Evolutionary conservation across 108 stramenopile genomes (phyloP).

Genomic region (Discostella stelligeroides): DNA sequence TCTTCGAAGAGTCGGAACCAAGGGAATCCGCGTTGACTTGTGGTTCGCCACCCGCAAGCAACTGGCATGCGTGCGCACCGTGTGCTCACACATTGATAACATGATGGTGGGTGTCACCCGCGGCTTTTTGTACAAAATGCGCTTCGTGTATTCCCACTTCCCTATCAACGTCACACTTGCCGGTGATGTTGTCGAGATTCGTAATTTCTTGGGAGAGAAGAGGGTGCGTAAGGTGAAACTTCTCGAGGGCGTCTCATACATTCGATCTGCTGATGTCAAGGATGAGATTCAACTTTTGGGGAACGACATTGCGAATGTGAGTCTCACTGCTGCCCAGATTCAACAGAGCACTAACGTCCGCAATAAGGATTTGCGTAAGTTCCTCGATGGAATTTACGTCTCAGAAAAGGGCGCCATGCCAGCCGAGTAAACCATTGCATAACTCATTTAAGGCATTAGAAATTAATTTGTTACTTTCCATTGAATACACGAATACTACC

Average conservation of each 20-base stretch:
- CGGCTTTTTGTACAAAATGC: conserved; percentile 99
- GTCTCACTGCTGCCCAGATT: conserved; percentile 94
- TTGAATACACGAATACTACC: neutral
- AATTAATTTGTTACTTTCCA: conserved; percentile 1
- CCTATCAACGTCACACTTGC: conserved; percentile 96
- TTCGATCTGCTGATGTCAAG: conserved; percentile 94
- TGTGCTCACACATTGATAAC: conserved; percentile 99
- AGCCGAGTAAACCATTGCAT: conserved; percentile 49
- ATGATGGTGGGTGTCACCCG: conserved; percentile 98
- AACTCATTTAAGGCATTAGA: conserved; percentile 30
- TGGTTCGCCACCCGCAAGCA: conserved; percentile 99
- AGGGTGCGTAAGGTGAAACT: conserved; percentile 92
- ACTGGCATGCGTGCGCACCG: conserved; percentile 95
- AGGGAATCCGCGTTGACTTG: conserved; percentile 90
- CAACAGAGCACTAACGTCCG: conserved; percentile 96
- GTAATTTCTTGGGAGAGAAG: conserved; percentile 99
- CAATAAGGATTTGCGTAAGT: conserved; percentile 99
- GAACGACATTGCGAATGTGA: conserved; percentile 97
- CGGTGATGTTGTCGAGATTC: conserved; percentile 92
- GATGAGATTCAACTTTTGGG: conserved; percentile 97
- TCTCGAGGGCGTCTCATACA: conserved; percentile 90
- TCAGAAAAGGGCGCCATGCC: conserved; percentile 92
- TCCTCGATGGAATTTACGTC: conserved; percentile 99
- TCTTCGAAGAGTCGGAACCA: conserved; percentile 59
- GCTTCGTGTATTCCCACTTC: conserved; percentile 99